Evolutionary conservation across 352 stramenopile genomes (phyloP), one percentile per base, ranked within the genome.

Genomic region (Phytophthora chlamydospora): DNA sequence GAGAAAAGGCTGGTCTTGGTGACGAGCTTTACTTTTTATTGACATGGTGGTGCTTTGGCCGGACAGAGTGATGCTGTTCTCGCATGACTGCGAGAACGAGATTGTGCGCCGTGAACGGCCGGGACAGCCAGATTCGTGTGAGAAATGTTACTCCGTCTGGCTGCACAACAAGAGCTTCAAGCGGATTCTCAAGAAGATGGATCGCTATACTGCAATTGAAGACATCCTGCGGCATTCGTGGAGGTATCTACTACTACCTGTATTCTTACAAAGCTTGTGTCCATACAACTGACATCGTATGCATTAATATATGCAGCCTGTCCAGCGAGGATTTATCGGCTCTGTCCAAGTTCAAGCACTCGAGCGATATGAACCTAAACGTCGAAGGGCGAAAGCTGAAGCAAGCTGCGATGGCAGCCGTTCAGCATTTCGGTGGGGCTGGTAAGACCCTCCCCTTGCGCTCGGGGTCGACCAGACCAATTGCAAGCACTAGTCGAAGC

Each of bases 171-270:
- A 89, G 52, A 88, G 75, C 50, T 89, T 89, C 50, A 83, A 82
- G 59, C 75, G 76, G 43, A 85, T 86, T 43, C 56, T 89, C 7
- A 85, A 86, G 68, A 86, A 86, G 42, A 88, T 88, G 80, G 71
- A 85, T 32, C 78, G 80, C 9, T 89, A 89, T 51, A 75, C 70
- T 35, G 71, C 75, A 6, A 68, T 88, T 11, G 80, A 89, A 66
- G 72, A 75, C 35, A 81, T 88, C 14, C 55, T 89, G 38, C 73
- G 76, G 14, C 78, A 76, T 21, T 80, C 76, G 17, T 89, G 80
- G 80, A 87, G 75, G 80, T 89, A 48, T 19, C 1, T 35, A 8
- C 13, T 27, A 14, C 39, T 43, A 29, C 36, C n/a, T 38, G 14
- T 7, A 11, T 42, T 58, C 7, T 29, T 29, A 29, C 24, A 6